phyloP scores from a whole-genome alignment of 1,284 basidiomycete genomes.

The Cryptococcus floricola region DNA sequence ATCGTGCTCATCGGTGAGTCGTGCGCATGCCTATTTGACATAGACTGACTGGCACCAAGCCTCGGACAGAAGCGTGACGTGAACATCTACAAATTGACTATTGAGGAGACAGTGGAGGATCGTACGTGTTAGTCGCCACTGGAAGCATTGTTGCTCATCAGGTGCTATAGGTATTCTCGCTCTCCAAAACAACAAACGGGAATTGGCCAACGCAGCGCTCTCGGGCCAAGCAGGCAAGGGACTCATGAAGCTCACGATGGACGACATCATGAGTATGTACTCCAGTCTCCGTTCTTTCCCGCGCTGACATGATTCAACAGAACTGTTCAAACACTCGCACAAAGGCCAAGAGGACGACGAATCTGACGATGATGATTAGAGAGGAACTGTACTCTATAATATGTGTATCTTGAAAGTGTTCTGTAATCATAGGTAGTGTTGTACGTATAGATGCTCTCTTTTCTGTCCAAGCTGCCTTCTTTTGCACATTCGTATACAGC shows the following conservation, averaged over 20 bases:
- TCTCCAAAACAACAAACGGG: slow-evolving; percentile 84
- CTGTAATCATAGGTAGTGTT: too few relatives aligned
- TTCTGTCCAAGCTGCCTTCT: too few relatives aligned
- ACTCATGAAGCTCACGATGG: slow-evolving; percentile 68
- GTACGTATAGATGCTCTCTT: too few relatives aligned
- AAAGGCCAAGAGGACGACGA: too few relatives aligned
- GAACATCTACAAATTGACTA: slow-evolving; percentile 88
- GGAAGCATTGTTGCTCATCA: not conserved
- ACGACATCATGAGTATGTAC: slow-evolving; percentile 66
- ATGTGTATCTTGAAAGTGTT: too few relatives aligned
- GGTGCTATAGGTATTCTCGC: slow-evolving; percentile 50
- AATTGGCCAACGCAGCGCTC: slow-evolving; percentile 75
- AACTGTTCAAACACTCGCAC: too few relatives aligned
- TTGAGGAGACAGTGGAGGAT: slow-evolving; percentile 84
- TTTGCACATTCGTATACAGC: too few relatives aligned
- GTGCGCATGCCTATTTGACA: not conserved
- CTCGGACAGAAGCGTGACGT: slow-evolving; percentile 83
- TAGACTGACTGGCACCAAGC: slow-evolving; percentile 18
- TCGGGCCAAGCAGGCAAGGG: slow-evolving; percentile 84
- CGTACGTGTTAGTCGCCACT: slow-evolving; percentile 47
- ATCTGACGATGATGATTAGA: too few relatives aligned
- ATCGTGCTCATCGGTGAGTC: slow-evolving; percentile 71
- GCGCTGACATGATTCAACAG: too few relatives aligned
- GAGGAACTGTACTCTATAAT: too few relatives aligned
- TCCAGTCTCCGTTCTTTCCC: not conserved